Evolutionary conservation across 345 rosid species (phyloP), one percentile per base, ranked within the genome.

Genomic region (Eucalyptus albens): DNA sequence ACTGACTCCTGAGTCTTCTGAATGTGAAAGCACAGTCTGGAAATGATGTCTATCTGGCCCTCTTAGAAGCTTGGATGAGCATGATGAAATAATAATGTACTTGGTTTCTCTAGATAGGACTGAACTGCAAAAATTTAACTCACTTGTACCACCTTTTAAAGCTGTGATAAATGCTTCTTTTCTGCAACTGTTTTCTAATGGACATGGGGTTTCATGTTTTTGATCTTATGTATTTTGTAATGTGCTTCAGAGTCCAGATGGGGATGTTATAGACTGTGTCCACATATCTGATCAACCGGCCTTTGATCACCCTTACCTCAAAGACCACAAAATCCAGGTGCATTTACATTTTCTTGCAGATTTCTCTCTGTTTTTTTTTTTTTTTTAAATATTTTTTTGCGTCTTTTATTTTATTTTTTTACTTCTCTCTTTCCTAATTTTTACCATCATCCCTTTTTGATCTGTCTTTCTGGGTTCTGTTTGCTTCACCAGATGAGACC

Each of bases 261-360:
- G 97, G 89, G 97, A 96, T 92, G 88, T 91, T 29, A 97, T 98
- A 87, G 99, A 98, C 89, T 98, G 99, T 92, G 93, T 98, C 91
- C 96, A 90, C 65, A 94, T 98, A 87, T 88, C 98, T 88, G 93
- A 95, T 86, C 99, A 97, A 89, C 98, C 99, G 42, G 99, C 99
- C 89, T 96, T 97, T 92, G 99, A 97, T 92, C 99, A 97, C 86
- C 99, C 99, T 82, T 97, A 88, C 92, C 98, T 97, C 91, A 97
- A 96, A 93, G 99, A 97, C 91, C 99, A 97, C 94, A 96, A 96
- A 94, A 97, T 97, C 90, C 99, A 96, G 98, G 99, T 97, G 8
- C 89, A 50, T 19, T 56, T 24, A 44, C 82, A 86, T 45, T 59
- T 44, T 31, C 82, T 45, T 55, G 53, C 53, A 59, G 40, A 45